These are phyloP conservation scores for Barbarea vulgaris DNA, from an alignment of 345 rosid species.

Conservation along the genomic window DNA sequence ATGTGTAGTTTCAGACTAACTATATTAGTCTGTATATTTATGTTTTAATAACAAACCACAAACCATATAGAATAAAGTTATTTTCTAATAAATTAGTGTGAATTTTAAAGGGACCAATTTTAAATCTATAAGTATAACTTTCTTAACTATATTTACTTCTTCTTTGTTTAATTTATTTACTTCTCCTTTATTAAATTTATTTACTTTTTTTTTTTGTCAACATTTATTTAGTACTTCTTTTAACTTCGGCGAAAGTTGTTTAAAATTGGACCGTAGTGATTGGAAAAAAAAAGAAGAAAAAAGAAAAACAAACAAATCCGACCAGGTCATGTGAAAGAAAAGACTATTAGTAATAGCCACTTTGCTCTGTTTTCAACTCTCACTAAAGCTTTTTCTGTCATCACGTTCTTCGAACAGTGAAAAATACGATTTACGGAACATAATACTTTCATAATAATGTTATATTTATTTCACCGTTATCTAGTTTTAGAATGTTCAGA, in stretches of 20 bases:
- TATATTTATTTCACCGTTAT: neutral
- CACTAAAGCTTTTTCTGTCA: slow-evolving; percentile 19
- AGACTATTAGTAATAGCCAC: slow-evolving; percentile 16
- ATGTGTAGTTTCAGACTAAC: too few species aligned
- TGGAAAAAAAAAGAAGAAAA: neutral
- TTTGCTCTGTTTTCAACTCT: slow-evolving; percentile 32
- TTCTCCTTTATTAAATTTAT: neutral
- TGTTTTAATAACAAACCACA: neutral
- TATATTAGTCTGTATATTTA: neutral
- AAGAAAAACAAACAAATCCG: slow-evolving; percentile 11
- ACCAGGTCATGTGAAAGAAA: slow-evolving; percentile 41
- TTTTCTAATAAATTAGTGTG: neutral
- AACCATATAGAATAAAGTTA: neutral
- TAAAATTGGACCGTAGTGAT: slow-evolving; percentile 26
- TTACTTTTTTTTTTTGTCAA: too few species aligned
- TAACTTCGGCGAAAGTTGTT: slow-evolving; percentile 1
- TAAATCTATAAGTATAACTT: neutral
- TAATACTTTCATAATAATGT: neutral
- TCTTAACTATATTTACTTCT: neutral
- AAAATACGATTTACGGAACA: slow-evolving; percentile 22
- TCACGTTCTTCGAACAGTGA: slow-evolving; percentile 30
- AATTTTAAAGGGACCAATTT: too few species aligned
- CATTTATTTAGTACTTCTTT: neutral
- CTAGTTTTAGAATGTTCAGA: slow-evolving; percentile 16
- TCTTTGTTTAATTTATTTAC: neutral